These are phyloP conservation scores for Heliocybe sulcata DNA, from an alignment of 1,284 basidiomycete species.

Conservation along the genomic window DNA sequence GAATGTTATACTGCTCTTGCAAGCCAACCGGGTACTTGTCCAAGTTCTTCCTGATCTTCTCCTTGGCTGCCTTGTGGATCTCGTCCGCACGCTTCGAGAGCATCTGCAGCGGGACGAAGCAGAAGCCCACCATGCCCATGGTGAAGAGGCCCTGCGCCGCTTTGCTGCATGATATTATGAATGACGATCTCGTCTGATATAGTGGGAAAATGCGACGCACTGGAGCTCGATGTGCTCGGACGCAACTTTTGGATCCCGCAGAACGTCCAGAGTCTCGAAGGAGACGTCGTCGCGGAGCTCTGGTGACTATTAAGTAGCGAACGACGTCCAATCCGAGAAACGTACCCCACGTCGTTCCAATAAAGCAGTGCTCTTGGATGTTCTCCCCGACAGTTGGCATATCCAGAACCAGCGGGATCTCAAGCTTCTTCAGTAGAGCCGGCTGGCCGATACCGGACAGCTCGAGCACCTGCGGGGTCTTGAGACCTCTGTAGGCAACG, in stretches of 20 bases:
- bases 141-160: constrained; percentile 21
- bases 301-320: background rate
- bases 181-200: background rate
- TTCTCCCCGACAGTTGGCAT: constrained; percentile 45
- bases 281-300: constrained; percentile 22
- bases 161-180: constrained; percentile 10
- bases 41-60: background rate
- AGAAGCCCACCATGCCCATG: background rate
- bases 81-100: constrained; percentile 7
- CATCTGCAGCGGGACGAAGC: background rate
- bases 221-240: constrained; percentile 23
- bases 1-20: background rate
- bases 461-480: constrained; percentile 40
- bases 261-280: constrained; percentile 21
- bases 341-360: constrained; percentile 19
- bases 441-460: constrained; percentile 41
- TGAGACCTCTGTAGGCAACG: constrained; percentile 20
- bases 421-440: constrained; percentile 29
- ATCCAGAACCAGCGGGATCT: constrained; percentile 29
- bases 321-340: background rate
- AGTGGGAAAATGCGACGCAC: constrained; percentile 14
- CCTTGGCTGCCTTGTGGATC: constrained; percentile 13
- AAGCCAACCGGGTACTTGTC: constrained; percentile 13
- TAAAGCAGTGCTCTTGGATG: constrained; percentile 36
- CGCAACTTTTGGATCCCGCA: constrained; percentile 18